Percentiles rank a stretch among this genome's conserved stretches.
Conservation (phyloP, 441 rosid species). For the Sinapis alba region DNA sequence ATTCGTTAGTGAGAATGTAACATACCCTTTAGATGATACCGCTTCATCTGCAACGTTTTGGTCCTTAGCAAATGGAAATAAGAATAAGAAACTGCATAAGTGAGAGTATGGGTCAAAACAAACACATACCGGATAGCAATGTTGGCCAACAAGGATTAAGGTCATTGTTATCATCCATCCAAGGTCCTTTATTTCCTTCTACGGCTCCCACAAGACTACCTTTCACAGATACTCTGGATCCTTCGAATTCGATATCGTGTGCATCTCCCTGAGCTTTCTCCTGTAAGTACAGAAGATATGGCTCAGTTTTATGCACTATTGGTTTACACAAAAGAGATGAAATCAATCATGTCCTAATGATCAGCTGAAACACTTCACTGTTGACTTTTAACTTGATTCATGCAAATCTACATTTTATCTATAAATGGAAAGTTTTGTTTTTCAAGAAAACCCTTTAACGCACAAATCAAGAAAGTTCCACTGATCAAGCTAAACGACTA, state of each 20-base stretch:
- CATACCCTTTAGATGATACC: constrained; percentile 63
- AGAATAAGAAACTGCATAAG: not conserved
- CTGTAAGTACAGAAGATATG: constrained; percentile 35
- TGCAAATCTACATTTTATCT: constrained; percentile 20
- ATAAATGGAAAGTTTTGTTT: constrained; percentile 23
- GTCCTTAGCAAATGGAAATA: not conserved
- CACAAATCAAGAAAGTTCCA: constrained; percentile 6
- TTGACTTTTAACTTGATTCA: constrained; percentile 16
- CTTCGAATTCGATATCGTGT: constrained; percentile 56
- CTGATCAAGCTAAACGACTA: not conserved
- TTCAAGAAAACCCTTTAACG: not conserved
- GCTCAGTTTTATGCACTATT: constrained; percentile 9
- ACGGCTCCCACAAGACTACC: constrained; percentile 52
- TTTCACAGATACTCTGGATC: constrained; percentile 53
- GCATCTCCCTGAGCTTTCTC: constrained; percentile 61
- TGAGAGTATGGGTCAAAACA: not conserved
- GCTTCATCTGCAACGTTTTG: constrained; percentile 49
- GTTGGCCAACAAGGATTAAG: constrained; percentile 81
- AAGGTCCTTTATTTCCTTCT: constrained; percentile 68
- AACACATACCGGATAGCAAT: constrained; percentile 53
- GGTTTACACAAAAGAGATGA: constrained; percentile 27
- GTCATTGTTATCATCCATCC: constrained; percentile 64
- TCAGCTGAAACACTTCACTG: not conserved
- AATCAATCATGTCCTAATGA: constrained; percentile 29
- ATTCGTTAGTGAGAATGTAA: constrained; percentile 86